Percentiles rank a stretch among this genome's conserved stretches.
Conservation (phyloP, 129 eudicot genomes). For the Chrysanthemum seticuspe region DNA sequence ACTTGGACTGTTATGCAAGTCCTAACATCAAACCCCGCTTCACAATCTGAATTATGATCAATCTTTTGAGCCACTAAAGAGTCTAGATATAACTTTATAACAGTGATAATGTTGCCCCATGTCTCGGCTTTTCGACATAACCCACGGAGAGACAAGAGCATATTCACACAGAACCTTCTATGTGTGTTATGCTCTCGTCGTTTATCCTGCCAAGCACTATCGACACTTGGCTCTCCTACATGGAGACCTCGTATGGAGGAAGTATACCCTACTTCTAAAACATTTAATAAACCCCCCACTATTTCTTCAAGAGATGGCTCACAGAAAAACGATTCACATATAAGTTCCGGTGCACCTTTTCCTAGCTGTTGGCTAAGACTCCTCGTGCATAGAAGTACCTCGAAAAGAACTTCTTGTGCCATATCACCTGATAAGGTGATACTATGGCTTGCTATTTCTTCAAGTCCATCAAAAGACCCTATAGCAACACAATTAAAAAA, state of each 20-base stretch:
- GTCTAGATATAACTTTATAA: conserved; percentile 60
- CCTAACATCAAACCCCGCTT: conserved; percentile 44
- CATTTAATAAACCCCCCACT: conserved; percentile 61
- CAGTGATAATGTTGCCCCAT: conserved; percentile 76
- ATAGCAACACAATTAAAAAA: conserved; percentile 3
- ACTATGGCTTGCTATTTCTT: conserved; percentile 41
- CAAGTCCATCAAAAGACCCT: conserved; percentile 65
- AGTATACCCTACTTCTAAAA: conserved; percentile 61
- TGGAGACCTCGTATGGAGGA: conserved; percentile 44
- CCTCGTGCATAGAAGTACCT: conserved; percentile 59
- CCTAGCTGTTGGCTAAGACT: conserved; percentile 75
- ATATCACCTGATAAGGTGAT: conserved; percentile 36
- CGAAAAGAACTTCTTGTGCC: conserved; percentile 57
- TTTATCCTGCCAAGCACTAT: conserved; percentile 72
- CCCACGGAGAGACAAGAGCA: conserved; percentile 62
- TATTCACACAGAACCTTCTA: conserved; percentile 61
- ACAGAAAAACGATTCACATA: conserved; percentile 60
- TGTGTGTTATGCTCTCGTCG: conserved; percentile 56
- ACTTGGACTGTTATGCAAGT: conserved; percentile 63
- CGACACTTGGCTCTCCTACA: conserved; percentile 39
- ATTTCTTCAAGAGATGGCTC: conserved; percentile 68
- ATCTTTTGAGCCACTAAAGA: conserved; percentile 71
- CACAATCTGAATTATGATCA: conserved; percentile 34
- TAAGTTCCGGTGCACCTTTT: conserved; percentile 62
- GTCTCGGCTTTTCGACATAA: conserved; percentile 59